Evolutionary conservation across 176 grass and related monocot species (phyloP).

Genomic region (Avena eriantha): DNA sequence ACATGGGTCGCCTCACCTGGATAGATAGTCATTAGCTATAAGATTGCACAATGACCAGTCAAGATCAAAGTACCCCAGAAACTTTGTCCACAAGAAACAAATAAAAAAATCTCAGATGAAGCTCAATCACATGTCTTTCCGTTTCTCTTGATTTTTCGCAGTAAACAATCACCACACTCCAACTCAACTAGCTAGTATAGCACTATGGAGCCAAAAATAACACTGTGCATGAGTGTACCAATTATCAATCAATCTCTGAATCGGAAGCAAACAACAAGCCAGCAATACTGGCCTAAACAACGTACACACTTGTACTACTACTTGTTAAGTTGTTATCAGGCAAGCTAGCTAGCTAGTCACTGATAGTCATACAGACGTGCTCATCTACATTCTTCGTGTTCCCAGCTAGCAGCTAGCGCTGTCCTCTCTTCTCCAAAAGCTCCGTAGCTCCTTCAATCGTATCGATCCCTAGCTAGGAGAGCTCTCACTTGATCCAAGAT

Average conservation of each 20-base stretch:
- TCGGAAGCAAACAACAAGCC: conserved; percentile 25
- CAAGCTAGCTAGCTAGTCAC: neutral
- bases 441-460: neutral
- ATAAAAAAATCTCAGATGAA: neutral
- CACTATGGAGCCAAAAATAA: neutral
- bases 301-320: conserved; percentile 12
- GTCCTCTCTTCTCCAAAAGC: conserved; percentile 16
- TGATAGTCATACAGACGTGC: neutral
- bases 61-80: conserved; percentile 31
- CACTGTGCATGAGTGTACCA: neutral
- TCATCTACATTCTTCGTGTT: neutral
- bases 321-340: conserved; percentile 7
- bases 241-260: conserved; percentile 18
- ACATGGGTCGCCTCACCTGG: conserved; percentile 22
- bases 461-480: neutral
- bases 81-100: conserved; percentile 26
- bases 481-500: neutral
- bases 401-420: neutral
- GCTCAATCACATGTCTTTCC: neutral
- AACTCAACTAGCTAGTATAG: neutral
- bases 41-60: conserved; percentile 26
- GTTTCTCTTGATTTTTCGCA: neutral
- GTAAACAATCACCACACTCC: neutral
- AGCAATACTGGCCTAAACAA: conserved; percentile 11
- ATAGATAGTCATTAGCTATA: conserved; percentile 21